Evolutionary conservation across 371 early-diverging fungal genomes (phyloP), one percentile per base, ranked within the genome.

Genomic region (Mucor plumbeus): DNA sequence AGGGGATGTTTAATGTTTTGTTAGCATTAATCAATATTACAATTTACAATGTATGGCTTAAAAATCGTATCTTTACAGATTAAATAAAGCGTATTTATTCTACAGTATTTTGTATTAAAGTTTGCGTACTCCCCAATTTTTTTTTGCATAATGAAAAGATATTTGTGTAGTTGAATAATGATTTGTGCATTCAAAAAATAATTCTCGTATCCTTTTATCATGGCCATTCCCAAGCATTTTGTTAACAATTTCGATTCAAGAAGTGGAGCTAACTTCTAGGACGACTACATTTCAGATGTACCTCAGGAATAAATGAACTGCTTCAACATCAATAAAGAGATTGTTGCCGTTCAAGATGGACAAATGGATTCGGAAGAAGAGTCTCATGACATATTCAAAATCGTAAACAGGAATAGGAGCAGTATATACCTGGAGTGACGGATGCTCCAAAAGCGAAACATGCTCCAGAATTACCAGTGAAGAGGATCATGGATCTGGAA

Each of bases 261-360:
- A 47, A 47, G 6, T 47, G 19, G 47, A 5, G 47, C 47, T 19
- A 47, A 47, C 47, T 47, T 47, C 47, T 19, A 56, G 1, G 56
- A 36, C 41, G 14, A 62, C 47, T 48, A 50, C 33, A 40, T 19
- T 47, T 47, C 47, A n/a, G 64, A 61, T 57, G 31, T 70, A 9
- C 70, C 70, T 14, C 7, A 17, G 21, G 65, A 70, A 35, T 65
- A 57, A 31, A 70, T 70, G 70, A 65, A 70, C 35, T 70, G 70
- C 33, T 65, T 70, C 44, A 70, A 70, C 13, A 19, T 65, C 36
- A 13, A 48, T 10, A 62, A 70, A 19, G 65, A 65, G 14, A 70
- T 70, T 38, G 34, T 17, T 5, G 54, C 13, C 41, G 13, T 14
- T 3, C 41, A 41, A 41, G 13, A 10, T 14, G 41, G 13, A 14